phyloP scores from a whole-genome alignment of 2,329 filamentous ascomycete species.

The Zymoseptoria ardabiliae region DNA sequence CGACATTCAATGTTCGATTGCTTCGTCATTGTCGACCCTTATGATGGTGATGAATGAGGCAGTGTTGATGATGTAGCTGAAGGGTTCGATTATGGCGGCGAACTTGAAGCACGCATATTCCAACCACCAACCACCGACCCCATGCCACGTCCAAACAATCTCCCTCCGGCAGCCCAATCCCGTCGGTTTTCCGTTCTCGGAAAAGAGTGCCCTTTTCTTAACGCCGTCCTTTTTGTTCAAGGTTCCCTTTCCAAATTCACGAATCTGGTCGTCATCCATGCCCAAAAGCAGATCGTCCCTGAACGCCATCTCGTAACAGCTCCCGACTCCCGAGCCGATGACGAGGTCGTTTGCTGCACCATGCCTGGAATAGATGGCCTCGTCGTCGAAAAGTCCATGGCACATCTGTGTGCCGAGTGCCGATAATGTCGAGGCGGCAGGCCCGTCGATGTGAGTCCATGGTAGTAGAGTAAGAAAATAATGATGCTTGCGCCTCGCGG shows the following conservation, averaged over 20 bases:
- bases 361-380: not conserved
- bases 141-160: not conserved
- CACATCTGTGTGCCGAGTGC: not conserved
- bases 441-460: not conserved
- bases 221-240: not conserved
- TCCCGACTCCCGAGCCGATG: not conserved
- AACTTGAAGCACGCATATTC: not conserved
- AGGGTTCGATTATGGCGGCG: not conserved
- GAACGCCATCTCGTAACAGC: not conserved
- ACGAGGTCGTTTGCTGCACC: not conserved
- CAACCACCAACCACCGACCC: not conserved
- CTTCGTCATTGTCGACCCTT: not conserved
- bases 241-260: not conserved
- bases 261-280: not conserved
- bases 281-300: not conserved
- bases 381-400: not conserved
- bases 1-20: not conserved
- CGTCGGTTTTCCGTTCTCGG: not conserved
- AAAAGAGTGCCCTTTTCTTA: not conserved
- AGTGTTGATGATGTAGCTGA: not conserved
- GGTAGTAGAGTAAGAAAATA: not conserved
- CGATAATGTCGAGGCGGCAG: not conserved
- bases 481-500: not conserved
- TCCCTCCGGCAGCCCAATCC: not conserved
- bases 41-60: not conserved